These are phyloP conservation scores for Astragalus glycyphyllos DNA, from an alignment of 306 rosid genomes.

Conservation along the genomic window DNA sequence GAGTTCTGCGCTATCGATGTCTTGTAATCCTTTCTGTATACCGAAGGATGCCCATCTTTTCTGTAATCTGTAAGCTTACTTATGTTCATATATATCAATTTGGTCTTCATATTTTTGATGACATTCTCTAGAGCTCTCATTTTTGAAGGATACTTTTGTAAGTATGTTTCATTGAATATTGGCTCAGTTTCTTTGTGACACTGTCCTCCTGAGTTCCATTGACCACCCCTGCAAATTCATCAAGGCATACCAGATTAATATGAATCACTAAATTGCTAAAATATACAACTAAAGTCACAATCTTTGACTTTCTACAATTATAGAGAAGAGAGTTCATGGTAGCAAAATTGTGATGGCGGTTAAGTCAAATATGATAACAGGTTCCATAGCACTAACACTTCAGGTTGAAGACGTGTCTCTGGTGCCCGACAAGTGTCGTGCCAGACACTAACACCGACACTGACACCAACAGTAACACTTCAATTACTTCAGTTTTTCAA, in stretches of 20 bases:
- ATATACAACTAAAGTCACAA: conserved; percentile 15
- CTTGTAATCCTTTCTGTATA: conserved; percentile 59
- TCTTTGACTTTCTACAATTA: background rate
- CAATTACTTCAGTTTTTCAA: too few species aligned
- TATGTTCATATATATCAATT: conserved; percentile 75
- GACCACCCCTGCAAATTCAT: conserved; percentile 74
- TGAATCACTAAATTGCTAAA: conserved; percentile 20
- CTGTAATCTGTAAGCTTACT: conserved; percentile 86
- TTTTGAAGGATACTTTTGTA: conserved; percentile 74
- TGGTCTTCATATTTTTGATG: conserved; percentile 67
- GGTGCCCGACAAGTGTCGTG: too few species aligned
- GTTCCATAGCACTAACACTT: too few species aligned
- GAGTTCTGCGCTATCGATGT: conserved; percentile 41
- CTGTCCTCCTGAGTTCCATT: conserved; percentile 96
- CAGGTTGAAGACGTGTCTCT: too few species aligned
- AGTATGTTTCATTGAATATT: conserved; percentile 56
- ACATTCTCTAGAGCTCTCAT: conserved; percentile 85
- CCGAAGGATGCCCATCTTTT: conserved; percentile 91
- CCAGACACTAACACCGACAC: too few species aligned
- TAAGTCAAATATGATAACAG: background rate
- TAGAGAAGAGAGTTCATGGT: background rate
- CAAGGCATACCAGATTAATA: background rate
- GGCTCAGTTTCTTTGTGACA: conserved; percentile 85
- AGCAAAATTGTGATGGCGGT: conserved; percentile 5
- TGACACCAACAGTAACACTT: too few species aligned